Evolutionary conservation across 495 filamentous ascomycete genomes (phyloP).

Genomic region (Penicillium subrubescens): DNA sequence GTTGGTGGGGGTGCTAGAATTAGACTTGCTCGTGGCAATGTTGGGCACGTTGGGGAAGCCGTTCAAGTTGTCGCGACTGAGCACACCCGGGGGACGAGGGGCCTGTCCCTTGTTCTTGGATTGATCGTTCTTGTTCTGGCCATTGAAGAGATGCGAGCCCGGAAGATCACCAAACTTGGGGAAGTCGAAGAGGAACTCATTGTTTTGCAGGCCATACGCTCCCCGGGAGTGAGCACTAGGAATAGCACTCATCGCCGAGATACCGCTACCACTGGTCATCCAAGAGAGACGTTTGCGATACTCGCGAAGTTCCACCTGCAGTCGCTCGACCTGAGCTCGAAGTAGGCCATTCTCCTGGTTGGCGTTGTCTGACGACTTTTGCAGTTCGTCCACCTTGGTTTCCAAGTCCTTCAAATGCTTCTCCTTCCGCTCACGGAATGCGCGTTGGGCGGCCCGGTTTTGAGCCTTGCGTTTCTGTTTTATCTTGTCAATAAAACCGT

Average conservation of each 20-base stretch:
- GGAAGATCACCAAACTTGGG: constrained; percentile 86
- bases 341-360: constrained; percentile 86
- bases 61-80: constrained; percentile 32
- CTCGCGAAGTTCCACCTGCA: constrained; percentile 82
- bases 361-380: constrained; percentile 78
- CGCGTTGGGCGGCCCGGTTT: constrained; percentile 93
- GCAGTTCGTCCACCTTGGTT: constrained; percentile 89
- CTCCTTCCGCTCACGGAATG: constrained; percentile 97
- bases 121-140: constrained; percentile 39
- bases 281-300: constrained; percentile 83
- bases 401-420: constrained; percentile 96
- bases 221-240: constrained; percentile 40
- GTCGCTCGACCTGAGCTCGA: constrained; percentile 80
- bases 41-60: constrained; percentile 5
- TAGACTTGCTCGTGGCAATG: constrained; percentile 14
- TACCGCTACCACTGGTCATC: constrained; percentile 47
- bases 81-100: constrained; percentile 36
- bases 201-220: constrained; percentile 60
- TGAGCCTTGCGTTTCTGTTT: constrained; percentile 95
- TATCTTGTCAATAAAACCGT: constrained; percentile 43
- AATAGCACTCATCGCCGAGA: constrained; percentile 52
- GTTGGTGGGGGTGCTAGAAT: constrained; percentile 8
- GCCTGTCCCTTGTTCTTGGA: constrained; percentile 27
- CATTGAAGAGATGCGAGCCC: constrained; percentile 59
- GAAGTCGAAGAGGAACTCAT: constrained; percentile 92